Conservation (phyloP, 768 basidiomycete species). For the Kwoniella sp. region DNA sequence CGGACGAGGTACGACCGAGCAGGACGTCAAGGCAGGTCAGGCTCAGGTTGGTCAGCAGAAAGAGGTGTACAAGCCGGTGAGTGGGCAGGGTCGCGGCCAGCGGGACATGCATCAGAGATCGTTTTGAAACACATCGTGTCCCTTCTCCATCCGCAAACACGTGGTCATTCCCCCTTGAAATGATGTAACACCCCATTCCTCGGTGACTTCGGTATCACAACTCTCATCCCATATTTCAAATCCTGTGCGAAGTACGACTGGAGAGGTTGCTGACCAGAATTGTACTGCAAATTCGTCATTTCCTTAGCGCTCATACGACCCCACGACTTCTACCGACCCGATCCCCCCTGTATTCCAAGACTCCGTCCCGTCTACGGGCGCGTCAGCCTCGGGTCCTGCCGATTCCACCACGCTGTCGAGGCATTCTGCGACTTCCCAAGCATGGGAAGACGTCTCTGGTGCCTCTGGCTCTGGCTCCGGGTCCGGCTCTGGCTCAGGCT, state of each 20-base stretch:
- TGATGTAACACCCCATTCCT: background rate
- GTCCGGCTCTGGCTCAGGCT: conserved; percentile 22
- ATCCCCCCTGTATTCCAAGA: conserved; percentile 37
- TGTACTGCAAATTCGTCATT: background rate
- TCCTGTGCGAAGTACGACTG: background rate
- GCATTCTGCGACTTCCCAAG: conserved; percentile 43
- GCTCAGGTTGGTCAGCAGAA: conserved; percentile 10
- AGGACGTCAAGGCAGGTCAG: conserved; percentile 33
- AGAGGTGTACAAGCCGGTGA: conserved; percentile 25
- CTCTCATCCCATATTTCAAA: background rate
- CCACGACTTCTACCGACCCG: conserved; percentile 46
- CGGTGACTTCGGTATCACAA: conserved; percentile 3
- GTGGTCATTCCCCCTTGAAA: too few species aligned
- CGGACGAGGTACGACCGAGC: conserved; percentile 31
- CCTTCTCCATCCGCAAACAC: too few species aligned
- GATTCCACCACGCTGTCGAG: conserved; percentile 37
- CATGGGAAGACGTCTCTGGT: conserved; percentile 46
- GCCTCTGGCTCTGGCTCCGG: conserved; percentile 17
- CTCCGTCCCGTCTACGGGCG: conserved; percentile 7
- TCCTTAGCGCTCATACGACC: conserved; percentile 42
- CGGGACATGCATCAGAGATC: too few species aligned
- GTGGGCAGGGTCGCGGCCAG: conserved; percentile 1
- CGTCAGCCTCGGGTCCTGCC: conserved; percentile 4
- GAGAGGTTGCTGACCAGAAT: background rate
- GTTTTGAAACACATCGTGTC: too few species aligned